Conservation (phyloP, 495 filamentous ascomycete species). For the Penicillium desertorum region DNA sequence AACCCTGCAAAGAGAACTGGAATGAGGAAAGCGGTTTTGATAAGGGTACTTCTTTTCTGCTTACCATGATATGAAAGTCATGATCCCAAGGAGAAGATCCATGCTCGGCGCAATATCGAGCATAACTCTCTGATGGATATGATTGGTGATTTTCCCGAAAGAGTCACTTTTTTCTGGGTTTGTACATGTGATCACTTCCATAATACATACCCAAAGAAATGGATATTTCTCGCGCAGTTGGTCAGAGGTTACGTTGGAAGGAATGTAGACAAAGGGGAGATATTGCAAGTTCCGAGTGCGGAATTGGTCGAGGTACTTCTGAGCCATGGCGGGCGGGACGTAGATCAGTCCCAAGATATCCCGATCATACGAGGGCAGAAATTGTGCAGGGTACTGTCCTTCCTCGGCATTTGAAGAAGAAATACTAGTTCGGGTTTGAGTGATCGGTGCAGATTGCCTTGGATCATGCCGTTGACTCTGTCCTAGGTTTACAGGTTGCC, state of each 20-base stretch:
- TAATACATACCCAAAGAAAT: slow-evolving; percentile 56
- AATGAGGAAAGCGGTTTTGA: neutral
- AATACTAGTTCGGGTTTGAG: slow-evolving; percentile 9
- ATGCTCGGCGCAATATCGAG: slow-evolving; percentile 50
- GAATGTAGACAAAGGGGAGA: slow-evolving; percentile 49
- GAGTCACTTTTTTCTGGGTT: slow-evolving; percentile 37
- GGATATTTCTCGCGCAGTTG: slow-evolving; percentile 48
- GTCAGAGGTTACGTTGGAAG: slow-evolving; percentile 42
- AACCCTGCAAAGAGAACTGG: slow-evolving; percentile 17
- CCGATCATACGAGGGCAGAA: neutral
- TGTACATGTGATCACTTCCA: slow-evolving; percentile 40
- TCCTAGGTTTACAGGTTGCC: slow-evolving; percentile 17
- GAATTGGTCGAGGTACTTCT: slow-evolving; percentile 41
- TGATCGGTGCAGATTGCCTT: slow-evolving; percentile 2
- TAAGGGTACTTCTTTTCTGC: neutral
- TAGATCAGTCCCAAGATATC: slow-evolving; percentile 18
- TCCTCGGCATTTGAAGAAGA: slow-evolving; percentile 19
- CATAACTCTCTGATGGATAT: slow-evolving; percentile 48
- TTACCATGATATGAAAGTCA: slow-evolving; percentile 50
- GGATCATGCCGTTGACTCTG: slow-evolving; percentile 5
- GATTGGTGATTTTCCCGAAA: slow-evolving; percentile 38
- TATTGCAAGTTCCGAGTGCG: slow-evolving; percentile 41
- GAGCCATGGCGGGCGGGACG: slow-evolving; percentile 36
- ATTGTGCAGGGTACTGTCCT: neutral
- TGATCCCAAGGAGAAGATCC: slow-evolving; percentile 56